A percentile compares a stretch with the other conserved stretches of the same genome.
Conservation (phyloP, 2,329 filamentous ascomycete species). For the Trichoderma sp. region DNA sequence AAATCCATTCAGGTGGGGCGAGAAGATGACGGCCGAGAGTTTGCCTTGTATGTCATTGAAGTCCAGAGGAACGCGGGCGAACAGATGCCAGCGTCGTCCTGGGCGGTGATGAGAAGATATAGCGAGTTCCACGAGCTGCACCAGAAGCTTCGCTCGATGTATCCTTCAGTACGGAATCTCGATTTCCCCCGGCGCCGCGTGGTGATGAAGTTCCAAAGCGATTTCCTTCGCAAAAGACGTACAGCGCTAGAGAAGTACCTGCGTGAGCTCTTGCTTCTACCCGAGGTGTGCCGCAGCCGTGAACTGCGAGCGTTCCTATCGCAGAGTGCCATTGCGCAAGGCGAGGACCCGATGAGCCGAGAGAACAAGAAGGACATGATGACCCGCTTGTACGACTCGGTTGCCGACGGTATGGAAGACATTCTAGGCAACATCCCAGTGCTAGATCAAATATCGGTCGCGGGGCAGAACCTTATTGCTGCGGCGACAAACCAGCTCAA, state of each 20-base stretch:
- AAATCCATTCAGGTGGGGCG: conserved; percentile 89
- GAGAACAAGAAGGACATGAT: conserved; percentile 83
- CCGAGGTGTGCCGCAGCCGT: conserved; percentile 89
- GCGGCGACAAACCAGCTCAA: conserved; percentile 66
- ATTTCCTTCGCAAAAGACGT: conserved; percentile 88
- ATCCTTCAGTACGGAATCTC: conserved; percentile 81
- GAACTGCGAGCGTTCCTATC: conserved; percentile 92
- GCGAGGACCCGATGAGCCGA: conserved; percentile 53
- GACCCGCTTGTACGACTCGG: conserved; percentile 90
- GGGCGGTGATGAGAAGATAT: conserved; percentile 89
- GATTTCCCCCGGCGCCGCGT: conserved; percentile 91
- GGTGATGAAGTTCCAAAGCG: conserved; percentile 94
- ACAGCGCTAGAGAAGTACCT: conserved; percentile 83
- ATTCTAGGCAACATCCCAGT: conserved; percentile 95
- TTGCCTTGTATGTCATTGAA: conserved; percentile 88
- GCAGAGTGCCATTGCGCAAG: conserved; percentile 72
- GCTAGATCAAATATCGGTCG: conserved; percentile 86
- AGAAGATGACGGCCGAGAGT: conserved; percentile 91
- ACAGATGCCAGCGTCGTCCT: conserved; percentile 93
- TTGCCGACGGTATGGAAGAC: conserved; percentile 97
- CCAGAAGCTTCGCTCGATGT: conserved; percentile 78
- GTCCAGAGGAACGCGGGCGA: conserved; percentile 87
- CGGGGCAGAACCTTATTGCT: conserved; percentile 85
- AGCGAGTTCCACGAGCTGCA: conserved; percentile 97
- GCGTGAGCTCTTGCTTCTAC: conserved; percentile 74